Base-by-base conservation (phyloP, 371 early-diverging fungal genomes). In the Syncephalis plumigaleata region DNA sequence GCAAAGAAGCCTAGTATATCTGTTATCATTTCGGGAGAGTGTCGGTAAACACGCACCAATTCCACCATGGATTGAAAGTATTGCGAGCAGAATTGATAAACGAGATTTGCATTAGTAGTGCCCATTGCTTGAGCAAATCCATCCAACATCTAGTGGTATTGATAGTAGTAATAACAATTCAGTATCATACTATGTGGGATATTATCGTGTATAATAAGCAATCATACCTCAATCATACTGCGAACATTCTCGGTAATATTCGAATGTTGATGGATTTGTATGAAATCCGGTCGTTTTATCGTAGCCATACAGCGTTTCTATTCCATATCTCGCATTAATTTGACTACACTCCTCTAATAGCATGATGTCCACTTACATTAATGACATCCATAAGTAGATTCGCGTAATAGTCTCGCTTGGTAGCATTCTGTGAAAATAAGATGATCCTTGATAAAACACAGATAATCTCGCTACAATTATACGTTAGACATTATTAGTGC, bases 91-190 rank as follows among this genome's bases (percentile, higher is more conserved):
- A 74, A 70, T 1, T 47, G 36, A 52, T 73, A 80, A 39, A 83
- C 73, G 27, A 58, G 57, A 18, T 55, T 63, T 11, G 76, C 73
- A 47, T 79, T 86, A 45, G 57, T 62, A 50, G 65, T 70, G 48
- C 81, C 73, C 26, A 73, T 65, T 4, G 83, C 75, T 20, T 79
- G 55, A n/a, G 81, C 83, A 8, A 86, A 58, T 25, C 87, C 87
- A 53, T 75, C 76, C 58, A 79, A 77, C 79, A 86, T 73, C 68
- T 64, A 55, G 2, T 40, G 39, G 27, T 3, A 46, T 3, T 31
- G 20, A 27, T 39, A 3, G 0, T 9, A 45, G 3, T 16, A 27
- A 27, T 20, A 9, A 16, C 18, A 17, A 44, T 16, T 17, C 9
- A 4, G 18, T n/a, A 38, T n/a, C n/a, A n/a, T n/a, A n/a, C n/a